Percentiles rank a stretch among this genome's conserved stretches.
Evolutionary conservation across 345 rosid genomes (phyloP).

Genomic region (Pistacia integerrima): DNA sequence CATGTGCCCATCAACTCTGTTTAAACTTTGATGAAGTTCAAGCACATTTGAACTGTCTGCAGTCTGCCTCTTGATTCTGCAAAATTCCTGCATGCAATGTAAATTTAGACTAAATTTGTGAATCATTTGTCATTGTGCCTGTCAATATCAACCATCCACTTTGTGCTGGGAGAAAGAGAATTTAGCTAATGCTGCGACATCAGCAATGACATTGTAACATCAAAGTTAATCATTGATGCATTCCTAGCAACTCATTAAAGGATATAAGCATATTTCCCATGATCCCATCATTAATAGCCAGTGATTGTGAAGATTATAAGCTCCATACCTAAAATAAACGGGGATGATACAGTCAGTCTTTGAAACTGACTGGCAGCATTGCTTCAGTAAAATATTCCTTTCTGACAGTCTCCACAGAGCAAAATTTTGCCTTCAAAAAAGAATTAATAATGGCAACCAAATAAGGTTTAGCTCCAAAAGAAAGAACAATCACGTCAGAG

Average conservation of each 20-base stretch:
- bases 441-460: constrained; percentile 8
- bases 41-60: neutral
- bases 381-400: constrained; percentile 80
- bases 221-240: neutral
- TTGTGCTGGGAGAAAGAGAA: too few species aligned
- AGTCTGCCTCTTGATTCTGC: neutral
- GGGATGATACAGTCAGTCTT: constrained; percentile 32
- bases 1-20: neutral
- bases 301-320: neutral
- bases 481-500: neutral
- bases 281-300: neutral
- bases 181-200: neutral
- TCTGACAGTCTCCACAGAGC: constrained; percentile 64
- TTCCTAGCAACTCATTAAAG: neutral
- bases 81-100: neutral
- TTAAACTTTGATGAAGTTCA: neutral
- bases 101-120: neutral
- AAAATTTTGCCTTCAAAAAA: constrained; percentile 70
- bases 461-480: neutral
- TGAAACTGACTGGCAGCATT: constrained; percentile 62
- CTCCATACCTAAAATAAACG: neutral
- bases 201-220: neutral
- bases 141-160: too few species aligned
- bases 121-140: neutral
- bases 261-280: neutral